Evolutionary conservation across 2,329 filamentous ascomycete species (phyloP), one percentile per base, ranked within the genome.

Genomic region (Scopulariopsis brevicaulis): DNA sequence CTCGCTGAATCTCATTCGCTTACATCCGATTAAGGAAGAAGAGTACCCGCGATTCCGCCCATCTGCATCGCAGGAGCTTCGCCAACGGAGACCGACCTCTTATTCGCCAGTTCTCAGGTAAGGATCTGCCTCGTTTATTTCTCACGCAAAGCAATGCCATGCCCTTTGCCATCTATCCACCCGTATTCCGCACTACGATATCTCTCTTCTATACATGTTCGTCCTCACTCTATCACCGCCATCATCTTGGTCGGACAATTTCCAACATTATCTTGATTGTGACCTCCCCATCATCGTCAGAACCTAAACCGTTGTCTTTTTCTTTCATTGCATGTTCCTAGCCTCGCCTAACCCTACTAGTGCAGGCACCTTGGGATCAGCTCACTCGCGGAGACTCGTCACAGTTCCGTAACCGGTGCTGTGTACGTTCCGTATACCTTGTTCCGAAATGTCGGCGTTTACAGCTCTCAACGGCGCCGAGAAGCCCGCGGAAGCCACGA

Each of bases 391-490:
- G 37, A 40, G 37, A 40, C n/a, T 12, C 37, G 18, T 40, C 37
- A 40, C 37, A 7, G 18, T 40, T 14, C 37, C 4, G 37, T 18
- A 40, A n/a, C 18, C 15, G n/a, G 15, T n/a, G 6, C 40, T n/a
- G 37, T 46, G 15, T 46, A 2, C 18, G 7, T 46, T 46, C 18
- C 40, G n/a, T 8, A n/a, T 12, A 12, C 46, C 20, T 50, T 50
- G 46, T 24, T 50, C 20, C 20, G n/a, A 50, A 28, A 81, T 81
- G 78, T 73, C 78, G 46, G 68, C 74, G n/a, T 80, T 79, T 60
- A 78, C 72, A 34, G 75, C 76, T 62, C 73, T 81, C n/a, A 79
- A 79, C 61, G 75, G 77, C 62, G 73, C 69, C 63, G 78, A 76
- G 60, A 78, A 74, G 63, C 66, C 68, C 28, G 64, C 70, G 51